phyloP scores from a whole-genome alignment of 192 early-diverging fungal genomes.

The Coemansia sp. region DNA sequence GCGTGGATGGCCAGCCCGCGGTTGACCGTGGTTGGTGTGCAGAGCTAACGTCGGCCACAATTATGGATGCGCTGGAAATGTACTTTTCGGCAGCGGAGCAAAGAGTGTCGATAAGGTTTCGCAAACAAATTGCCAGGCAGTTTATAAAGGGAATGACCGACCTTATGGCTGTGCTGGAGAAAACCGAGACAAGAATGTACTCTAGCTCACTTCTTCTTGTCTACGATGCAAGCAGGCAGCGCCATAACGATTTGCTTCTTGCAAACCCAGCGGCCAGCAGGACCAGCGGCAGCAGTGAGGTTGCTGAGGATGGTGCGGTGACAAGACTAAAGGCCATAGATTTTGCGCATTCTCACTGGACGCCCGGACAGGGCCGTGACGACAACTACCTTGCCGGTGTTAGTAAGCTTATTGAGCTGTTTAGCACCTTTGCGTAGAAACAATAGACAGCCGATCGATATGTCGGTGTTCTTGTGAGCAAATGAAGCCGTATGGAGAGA shows the following conservation, averaged over 20 bases:
- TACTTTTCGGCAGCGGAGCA: conserved; percentile 60
- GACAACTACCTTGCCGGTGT: conserved; percentile 69
- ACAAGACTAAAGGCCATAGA: conserved; percentile 79
- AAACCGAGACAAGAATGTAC: conserved; percentile 64
- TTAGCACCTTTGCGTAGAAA: conserved; percentile 45
- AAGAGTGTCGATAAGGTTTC: conserved; percentile 52
- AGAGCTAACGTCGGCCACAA: conserved; percentile 43
- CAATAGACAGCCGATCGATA: background rate
- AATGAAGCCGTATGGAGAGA: too few species aligned
- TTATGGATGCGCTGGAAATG: conserved; percentile 60
- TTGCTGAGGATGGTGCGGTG: conserved; percentile 41
- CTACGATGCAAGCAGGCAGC: conserved; percentile 69
- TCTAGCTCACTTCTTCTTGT: conserved; percentile 75
- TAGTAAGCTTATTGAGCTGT: conserved; percentile 56
- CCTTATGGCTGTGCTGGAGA: conserved; percentile 57
- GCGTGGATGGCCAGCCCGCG: conserved; percentile 47
- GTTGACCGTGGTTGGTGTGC: conserved; percentile 20
- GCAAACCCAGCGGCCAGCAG: conserved; percentile 18
- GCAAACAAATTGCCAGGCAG: conserved; percentile 60
- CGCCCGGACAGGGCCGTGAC: conserved; percentile 64
- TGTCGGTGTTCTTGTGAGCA: too few species aligned
- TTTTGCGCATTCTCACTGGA: conserved; percentile 84
- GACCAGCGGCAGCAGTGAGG: conserved; percentile 30
- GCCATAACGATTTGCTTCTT: conserved; percentile 49
- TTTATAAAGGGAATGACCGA: conserved; percentile 64